Evolutionary conservation across 371 early-diverging fungal genomes (phyloP).

Genomic region (Quaeritorhiza haematococci): DNA sequence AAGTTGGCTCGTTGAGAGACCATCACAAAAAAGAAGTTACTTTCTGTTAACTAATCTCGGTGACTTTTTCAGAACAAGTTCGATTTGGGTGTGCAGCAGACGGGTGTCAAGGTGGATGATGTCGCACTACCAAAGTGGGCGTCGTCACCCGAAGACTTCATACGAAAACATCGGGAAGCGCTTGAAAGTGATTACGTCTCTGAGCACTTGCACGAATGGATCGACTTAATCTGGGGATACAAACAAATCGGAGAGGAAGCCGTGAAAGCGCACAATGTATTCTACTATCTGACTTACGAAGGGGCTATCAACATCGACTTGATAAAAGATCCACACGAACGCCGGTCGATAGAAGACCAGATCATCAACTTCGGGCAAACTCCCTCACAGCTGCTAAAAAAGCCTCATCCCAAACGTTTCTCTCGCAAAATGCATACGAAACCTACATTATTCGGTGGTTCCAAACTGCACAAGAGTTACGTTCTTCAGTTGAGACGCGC

Average conservation of each 20-base stretch:
- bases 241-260: slow-evolving; percentile 48
- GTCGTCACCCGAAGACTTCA: slow-evolving; percentile 75
- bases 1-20: slow-evolving; percentile 6
- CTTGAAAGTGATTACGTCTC: slow-evolving; percentile 88
- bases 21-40: not conserved
- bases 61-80: slow-evolving; percentile 59
- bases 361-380: slow-evolving; percentile 95
- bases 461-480: slow-evolving; percentile 23
- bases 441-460: slow-evolving; percentile 11
- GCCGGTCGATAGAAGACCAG: slow-evolving; percentile 84
- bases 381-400: slow-evolving; percentile 34
- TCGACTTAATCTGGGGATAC: slow-evolving; percentile 53
- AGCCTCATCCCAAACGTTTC: slow-evolving; percentile 33
- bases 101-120: slow-evolving; percentile 45
- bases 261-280: slow-evolving; percentile 78
- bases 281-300: slow-evolving; percentile 87
- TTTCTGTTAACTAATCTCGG: not conserved
- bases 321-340: slow-evolving; percentile 77
- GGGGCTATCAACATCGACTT: slow-evolving; percentile 84
- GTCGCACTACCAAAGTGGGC: slow-evolving; percentile 51
- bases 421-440: slow-evolving; percentile 1
- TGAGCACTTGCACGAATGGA: slow-evolving; percentile 44
- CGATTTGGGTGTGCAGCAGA: slow-evolving; percentile 62
- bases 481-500: slow-evolving; percentile 17
- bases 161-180: slow-evolving; percentile 83